Conservation (phyloP, 305 asterid species). For the Fraxinus platypoda region DNA sequence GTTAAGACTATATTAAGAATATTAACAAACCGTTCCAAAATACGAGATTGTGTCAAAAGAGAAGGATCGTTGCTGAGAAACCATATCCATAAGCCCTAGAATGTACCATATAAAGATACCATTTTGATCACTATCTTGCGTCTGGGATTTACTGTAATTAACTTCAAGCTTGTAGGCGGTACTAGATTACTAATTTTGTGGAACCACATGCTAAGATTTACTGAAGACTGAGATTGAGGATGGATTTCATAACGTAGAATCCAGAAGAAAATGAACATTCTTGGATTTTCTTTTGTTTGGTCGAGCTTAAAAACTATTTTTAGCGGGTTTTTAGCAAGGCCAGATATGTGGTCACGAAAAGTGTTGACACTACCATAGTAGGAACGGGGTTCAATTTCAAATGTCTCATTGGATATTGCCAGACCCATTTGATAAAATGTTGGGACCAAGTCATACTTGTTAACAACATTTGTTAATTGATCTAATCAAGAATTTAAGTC, state of each 20-base stretch:
- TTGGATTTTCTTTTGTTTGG: not conserved
- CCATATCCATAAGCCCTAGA: not conserved
- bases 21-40: not conserved
- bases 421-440: not conserved
- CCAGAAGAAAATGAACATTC: not conserved
- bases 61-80: not conserved
- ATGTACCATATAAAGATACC: not conserved
- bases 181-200: not conserved
- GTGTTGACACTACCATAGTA: not conserved
- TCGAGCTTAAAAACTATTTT: not conserved
- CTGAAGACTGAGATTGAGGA: not conserved
- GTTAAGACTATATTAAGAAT: not conserved
- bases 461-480: not conserved
- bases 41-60: not conserved
- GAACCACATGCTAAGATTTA: not conserved
- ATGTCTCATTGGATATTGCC: not conserved
- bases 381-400: not conserved
- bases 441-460: not conserved
- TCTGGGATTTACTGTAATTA: not conserved
- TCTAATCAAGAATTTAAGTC: not conserved
- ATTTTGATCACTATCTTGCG: not conserved
- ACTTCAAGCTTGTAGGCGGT: not conserved
- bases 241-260: not conserved
- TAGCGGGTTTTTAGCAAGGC: not conserved
- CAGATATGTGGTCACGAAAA: not conserved